Percentiles rank a stretch among this genome's conserved stretches.
phyloP scores from a whole-genome alignment of 768 basidiomycete genomes.

The Calvatia gigantea region DNA sequence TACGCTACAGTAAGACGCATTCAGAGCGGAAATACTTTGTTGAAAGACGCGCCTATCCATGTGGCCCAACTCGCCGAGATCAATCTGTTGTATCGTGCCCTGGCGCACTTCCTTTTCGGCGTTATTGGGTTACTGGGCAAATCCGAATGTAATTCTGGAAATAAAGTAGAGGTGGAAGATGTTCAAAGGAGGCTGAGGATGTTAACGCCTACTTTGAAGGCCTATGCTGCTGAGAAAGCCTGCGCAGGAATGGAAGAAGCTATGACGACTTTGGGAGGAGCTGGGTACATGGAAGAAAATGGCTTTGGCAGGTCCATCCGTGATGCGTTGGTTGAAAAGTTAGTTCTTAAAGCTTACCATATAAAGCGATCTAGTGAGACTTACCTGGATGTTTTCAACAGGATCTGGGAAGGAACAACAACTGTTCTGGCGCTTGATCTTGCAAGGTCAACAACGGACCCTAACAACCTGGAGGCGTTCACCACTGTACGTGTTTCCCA shows the following conservation, averaged over 20 bases:
- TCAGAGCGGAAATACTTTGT: constrained; percentile 43
- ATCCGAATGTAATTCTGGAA: constrained; percentile 45
- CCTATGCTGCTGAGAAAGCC: constrained; percentile 64
- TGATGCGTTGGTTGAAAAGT: constrained; percentile 72
- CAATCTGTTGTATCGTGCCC: constrained; percentile 60
- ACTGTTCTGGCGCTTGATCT: constrained; percentile 69
- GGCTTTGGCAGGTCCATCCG: constrained; percentile 65
- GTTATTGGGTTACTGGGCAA: constrained; percentile 56
- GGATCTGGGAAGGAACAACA: constrained; percentile 79
- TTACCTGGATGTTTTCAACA: constrained; percentile 17
- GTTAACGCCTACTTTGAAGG: constrained; percentile 68
- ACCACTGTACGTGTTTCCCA: constrained; percentile 36
- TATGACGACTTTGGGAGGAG: constrained; percentile 71
- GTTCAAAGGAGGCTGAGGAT: constrained; percentile 56
- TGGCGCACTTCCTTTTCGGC: constrained; percentile 62
- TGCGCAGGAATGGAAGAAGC: constrained; percentile 66
- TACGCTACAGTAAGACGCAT: constrained; percentile 61
- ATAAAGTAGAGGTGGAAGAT: constrained; percentile 31
- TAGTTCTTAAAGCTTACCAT: constrained; percentile 11
- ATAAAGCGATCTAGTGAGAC: neutral
- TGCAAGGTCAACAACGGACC: constrained; percentile 48
- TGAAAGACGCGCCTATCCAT: constrained; percentile 57
- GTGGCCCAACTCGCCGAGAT: constrained; percentile 61
- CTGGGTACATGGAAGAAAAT: constrained; percentile 84
- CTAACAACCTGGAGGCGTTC: constrained; percentile 42